Evolutionary conservation across 371 early-diverging fungal genomes (phyloP).

Genomic region (Basidiobolus meristosporus): DNA sequence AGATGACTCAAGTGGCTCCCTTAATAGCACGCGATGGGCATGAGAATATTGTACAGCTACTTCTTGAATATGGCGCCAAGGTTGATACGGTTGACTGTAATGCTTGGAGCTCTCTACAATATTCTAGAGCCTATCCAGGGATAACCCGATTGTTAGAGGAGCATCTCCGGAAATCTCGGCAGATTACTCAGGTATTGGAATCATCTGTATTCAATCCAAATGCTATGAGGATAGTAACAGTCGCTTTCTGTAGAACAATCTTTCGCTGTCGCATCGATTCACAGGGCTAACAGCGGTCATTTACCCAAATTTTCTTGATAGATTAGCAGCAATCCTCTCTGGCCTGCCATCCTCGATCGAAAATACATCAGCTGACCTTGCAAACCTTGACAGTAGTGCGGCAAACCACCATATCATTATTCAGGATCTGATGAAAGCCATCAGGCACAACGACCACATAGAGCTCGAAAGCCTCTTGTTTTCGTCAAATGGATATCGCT

Average conservation of each 20-base stretch:
- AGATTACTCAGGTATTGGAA: too few species aligned
- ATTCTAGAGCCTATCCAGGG: constrained; percentile 32
- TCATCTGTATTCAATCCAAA: too few species aligned
- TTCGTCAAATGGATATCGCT: constrained; percentile 1
- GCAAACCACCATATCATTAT: constrained; percentile 12
- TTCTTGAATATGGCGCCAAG: constrained; percentile 31
- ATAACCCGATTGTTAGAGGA: constrained; percentile 12
- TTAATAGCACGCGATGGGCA: constrained; percentile 43
- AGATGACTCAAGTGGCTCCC: background rate
- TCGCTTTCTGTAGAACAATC: too few species aligned
- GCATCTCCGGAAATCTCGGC: too few species aligned
- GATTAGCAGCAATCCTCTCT: too few species aligned
- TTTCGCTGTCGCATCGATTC: too few species aligned
- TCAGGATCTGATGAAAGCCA: constrained; percentile 26
- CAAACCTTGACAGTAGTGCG: too few species aligned
- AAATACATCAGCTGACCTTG: too few species aligned
- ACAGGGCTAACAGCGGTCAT: too few species aligned
- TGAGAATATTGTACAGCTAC: constrained; percentile 25
- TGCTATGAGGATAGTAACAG: too few species aligned
- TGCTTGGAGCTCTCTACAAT: constrained; percentile 54
- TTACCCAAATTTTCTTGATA: too few species aligned
- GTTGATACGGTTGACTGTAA: constrained; percentile 37
- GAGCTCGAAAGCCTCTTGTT: constrained; percentile 28
- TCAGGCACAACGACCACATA: constrained; percentile 33
- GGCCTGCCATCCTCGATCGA: background rate